phyloP scores from a whole-genome alignment of 495 filamentous ascomycete species.

The Amniculicola lignicola region DNA sequence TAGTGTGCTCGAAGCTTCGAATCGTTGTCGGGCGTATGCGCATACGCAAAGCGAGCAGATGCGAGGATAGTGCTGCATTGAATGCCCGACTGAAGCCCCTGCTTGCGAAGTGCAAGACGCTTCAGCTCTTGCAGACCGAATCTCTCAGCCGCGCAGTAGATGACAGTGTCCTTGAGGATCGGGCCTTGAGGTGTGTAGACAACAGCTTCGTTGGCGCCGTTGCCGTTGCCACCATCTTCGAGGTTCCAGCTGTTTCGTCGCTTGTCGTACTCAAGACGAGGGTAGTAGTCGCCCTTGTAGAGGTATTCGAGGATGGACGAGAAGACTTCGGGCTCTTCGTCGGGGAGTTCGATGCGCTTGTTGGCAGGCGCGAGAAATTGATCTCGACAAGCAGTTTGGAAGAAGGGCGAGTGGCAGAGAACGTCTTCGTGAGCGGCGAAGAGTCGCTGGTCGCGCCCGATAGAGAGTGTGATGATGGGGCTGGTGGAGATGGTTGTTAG shows the following conservation, averaged over 20 bases:
- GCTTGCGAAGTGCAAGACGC: slow-evolving; percentile 77
- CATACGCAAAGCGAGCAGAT: slow-evolving; percentile 82
- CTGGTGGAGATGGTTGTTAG: slow-evolving; percentile 49
- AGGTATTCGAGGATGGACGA: slow-evolving; percentile 87
- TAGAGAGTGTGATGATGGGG: slow-evolving; percentile 72
- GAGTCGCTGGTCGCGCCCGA: slow-evolving; percentile 74
- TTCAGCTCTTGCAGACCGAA: slow-evolving; percentile 81
- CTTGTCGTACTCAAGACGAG: slow-evolving; percentile 44
- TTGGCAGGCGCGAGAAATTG: slow-evolving; percentile 61
- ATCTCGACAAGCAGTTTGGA: slow-evolving; percentile 56
- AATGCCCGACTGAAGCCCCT: slow-evolving; percentile 75
- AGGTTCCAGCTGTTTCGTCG: slow-evolving; percentile 42
- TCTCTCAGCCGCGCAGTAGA: slow-evolving; percentile 83
- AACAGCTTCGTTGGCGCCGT: slow-evolving; percentile 33
- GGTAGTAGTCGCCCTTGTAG: slow-evolving; percentile 93
- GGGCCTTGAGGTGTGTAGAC: slow-evolving; percentile 28
- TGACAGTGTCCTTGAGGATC: slow-evolving; percentile 63
- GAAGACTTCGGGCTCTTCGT: slow-evolving; percentile 86
- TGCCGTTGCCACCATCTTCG: slow-evolving; percentile 34
- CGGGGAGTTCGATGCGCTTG: slow-evolving; percentile 74
- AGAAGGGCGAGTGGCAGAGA: slow-evolving; percentile 73
- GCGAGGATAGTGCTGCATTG: slow-evolving; percentile 79
- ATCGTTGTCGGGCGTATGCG: slow-evolving; percentile 82
- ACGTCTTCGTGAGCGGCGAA: slow-evolving; percentile 91
- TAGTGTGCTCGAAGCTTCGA: slow-evolving; percentile 88